A percentile compares a stretch with the other conserved stretches of the same genome.
Evolutionary conservation across 169 alveolate genomes (phyloP).

Genomic region (Eimeria tenella): DNA sequence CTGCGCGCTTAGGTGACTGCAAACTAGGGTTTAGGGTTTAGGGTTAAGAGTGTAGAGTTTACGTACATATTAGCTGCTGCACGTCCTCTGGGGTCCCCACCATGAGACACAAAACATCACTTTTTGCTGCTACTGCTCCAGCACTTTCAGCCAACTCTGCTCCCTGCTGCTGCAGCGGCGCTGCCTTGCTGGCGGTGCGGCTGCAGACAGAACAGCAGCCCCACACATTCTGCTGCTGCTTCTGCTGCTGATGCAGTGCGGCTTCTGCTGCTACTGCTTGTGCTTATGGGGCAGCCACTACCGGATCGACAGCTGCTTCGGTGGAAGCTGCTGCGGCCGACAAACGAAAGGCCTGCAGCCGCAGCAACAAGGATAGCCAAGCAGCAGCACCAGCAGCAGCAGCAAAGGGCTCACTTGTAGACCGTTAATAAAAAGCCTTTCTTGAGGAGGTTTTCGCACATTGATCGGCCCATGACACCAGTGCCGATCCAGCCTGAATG

Average conservation of each 20-base stretch:
- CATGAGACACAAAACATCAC: slow-evolving; percentile 88
- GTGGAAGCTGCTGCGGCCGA: too few species aligned
- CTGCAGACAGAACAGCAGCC: slow-evolving; percentile 55
- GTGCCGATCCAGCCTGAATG: slow-evolving; percentile 90
- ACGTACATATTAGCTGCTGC: slow-evolving; percentile 78
- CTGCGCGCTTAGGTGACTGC: not conserved
- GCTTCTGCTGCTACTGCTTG: not conserved
- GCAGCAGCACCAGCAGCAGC: not conserved
- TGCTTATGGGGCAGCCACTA: not conserved
- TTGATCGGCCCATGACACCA: slow-evolving; percentile 92
- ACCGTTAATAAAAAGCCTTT: slow-evolving; percentile 84
- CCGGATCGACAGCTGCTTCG: not conserved
- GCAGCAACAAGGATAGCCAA: not conserved
- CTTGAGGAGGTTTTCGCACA: slow-evolving; percentile 88
- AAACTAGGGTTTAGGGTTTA: not conserved
- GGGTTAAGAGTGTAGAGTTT: not conserved
- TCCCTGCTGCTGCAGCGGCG: slow-evolving; percentile 84
- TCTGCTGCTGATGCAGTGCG: not conserved
- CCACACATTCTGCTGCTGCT: not conserved
- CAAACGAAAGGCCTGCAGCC: too few species aligned
- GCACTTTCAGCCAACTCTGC: slow-evolving; percentile 83
- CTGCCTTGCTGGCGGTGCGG: slow-evolving; percentile 88
- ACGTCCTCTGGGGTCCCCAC: slow-evolving; percentile 92
- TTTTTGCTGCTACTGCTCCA: slow-evolving; percentile 83
- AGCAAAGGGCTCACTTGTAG: slow-evolving; percentile 78